Evolutionary conservation across 2,329 filamentous ascomycete genomes (phyloP).

Genomic region (Zalaria sp.): DNA sequence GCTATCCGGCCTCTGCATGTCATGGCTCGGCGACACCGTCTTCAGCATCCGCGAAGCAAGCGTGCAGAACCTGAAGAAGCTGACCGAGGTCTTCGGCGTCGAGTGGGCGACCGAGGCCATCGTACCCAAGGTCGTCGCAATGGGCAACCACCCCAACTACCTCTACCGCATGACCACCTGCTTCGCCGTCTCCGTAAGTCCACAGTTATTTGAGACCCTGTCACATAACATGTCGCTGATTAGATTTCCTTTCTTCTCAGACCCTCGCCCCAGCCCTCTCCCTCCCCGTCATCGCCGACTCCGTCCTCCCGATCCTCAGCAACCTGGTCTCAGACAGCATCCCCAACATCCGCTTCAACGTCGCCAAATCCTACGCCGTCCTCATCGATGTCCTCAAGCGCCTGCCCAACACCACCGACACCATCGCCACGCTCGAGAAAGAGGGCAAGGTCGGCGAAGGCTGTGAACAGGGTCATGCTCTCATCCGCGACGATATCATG

Average conservation of each 20-base stretch:
- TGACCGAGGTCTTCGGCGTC: slow-evolving; percentile 96
- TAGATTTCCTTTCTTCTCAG: slow-evolving; percentile 33
- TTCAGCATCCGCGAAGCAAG: slow-evolving; percentile 97
- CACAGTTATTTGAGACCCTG: background rate
- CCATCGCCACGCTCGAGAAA: slow-evolving; percentile 74
- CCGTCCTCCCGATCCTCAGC: slow-evolving; percentile 90
- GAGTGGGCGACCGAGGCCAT: slow-evolving; percentile 96
- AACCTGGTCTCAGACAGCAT: slow-evolving; percentile 90
- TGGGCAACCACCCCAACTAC: slow-evolving; percentile 97
- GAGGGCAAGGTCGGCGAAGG: slow-evolving; percentile 42
- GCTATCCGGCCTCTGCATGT: slow-evolving; percentile 89
- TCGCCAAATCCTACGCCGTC: slow-evolving; percentile 90
- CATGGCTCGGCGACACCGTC: slow-evolving; percentile 94
- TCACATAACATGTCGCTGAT: background rate
- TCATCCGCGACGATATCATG: slow-evolving; percentile 47
- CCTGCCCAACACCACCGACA: slow-evolving; percentile 68
- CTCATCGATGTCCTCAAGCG: slow-evolving; percentile 85
- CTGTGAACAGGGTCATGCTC: slow-evolving; percentile 15
- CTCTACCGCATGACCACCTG: slow-evolving; percentile 99
- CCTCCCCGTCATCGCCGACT: slow-evolving; percentile 81
- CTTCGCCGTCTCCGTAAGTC: slow-evolving; percentile 88
- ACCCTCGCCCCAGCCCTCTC: slow-evolving; percentile 88
- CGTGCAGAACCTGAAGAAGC: slow-evolving; percentile 93
- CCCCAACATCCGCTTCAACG: slow-evolving; percentile 98
- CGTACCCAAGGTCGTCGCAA: slow-evolving; percentile 95